Evolutionary conservation across 805 yeast species (phyloP), one percentile per base, ranked within the genome.

Genomic region (Saccharomyces kudriavzevii): DNA sequence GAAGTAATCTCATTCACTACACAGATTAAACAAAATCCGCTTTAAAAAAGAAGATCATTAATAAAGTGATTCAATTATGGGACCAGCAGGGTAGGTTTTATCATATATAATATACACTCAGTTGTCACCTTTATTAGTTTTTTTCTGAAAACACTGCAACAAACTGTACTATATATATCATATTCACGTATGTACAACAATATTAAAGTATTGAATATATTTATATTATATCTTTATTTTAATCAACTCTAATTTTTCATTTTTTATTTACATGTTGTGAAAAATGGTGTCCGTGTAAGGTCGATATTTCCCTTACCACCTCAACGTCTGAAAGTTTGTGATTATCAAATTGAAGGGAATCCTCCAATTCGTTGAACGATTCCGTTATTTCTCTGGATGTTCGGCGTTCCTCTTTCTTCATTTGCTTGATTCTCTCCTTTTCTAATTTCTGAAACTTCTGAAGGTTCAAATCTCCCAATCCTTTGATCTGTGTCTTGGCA

Each of bases 1-100:
- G 81, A 94, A 92, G 89, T 92, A 89, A 86, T 17, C 5, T 35
- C 20, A 6, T 22, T 24, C n/a, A 14, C 10, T 11, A 45, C 28
- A 6, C 17, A 26, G 29, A 25, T n/a, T 30, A 20, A 48, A 52
- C 29, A 22, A 46, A 26, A 24, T 17, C n/a, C 25, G 22, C 29
- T 45, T n/a, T 20, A 24, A 45, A 24, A 45, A 45, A 45, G 28
- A n/a, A 45, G 22, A 45, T 10, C 22, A 20, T 45, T 25, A 30
- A 31, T 46, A 35, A 35, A 35, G 43, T 35, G 43, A 35, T 35
- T 35, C 43, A 35, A 17, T 22, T 25, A 26, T 26, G 47, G 30
- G 11, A 27, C 25, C 43, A 22, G 25, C 25, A 48, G 24, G 40
- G 25, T 48, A 27, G 40, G 24, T 45, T 27, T 45, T 27, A 26